Base-by-base conservation (phyloP, 2,329 filamentous ascomycete species). In the Claviceps spartinae region DNA sequence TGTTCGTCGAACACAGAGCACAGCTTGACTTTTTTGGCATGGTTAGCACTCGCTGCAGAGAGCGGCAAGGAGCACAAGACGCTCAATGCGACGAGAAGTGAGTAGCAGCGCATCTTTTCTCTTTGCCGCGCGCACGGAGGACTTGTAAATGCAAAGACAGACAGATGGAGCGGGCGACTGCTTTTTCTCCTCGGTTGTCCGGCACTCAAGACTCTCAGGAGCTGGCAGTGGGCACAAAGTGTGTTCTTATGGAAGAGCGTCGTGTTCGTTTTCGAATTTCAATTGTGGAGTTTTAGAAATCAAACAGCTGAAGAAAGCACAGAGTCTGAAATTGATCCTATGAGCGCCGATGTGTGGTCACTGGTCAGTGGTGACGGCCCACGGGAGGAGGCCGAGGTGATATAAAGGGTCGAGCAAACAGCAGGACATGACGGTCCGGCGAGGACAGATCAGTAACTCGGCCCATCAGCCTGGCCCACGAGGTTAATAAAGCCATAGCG, bases 1-100 rank as follows among this genome's bases (percentile, higher is more conserved):
- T 46, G 20, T 42, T 37, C 36, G 6, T 22, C n/a, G 47, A 49
- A 47, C 24, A 51, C 51, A 6, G 54, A 49, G 9, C 54, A 53
- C n/a, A n/a, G 38, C 3, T 9, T 20, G 49, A 14, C 11, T 11
- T 50, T 16, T 1, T n/a, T 38, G 4, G 30, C 13, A 3, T 16
- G 14, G 20, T n/a, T n/a, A 13, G 14, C n/a, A 20, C 4, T 30
- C 22, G 44, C 48, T 16, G 24, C n/a, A 24, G n/a, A 20, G 16
- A 42, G 7, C 2, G 45, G 13, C 13, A 40, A 40, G 2, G 8
- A n/a, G 36, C 45, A 40, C 18, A 46, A 16, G 24, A 14, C 45
- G 18, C 45, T 14, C n/a, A 41, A 22, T 20, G 40, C 36, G 44
- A 34, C 30, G 14, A 52, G 14, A 16, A 41, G 13, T 8, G 7